Evolutionary conservation across 1,284 basidiomycete genomes (phyloP), one percentile per base, ranked within the genome.

Genomic region (Uromyces viciae-fabae): DNA sequence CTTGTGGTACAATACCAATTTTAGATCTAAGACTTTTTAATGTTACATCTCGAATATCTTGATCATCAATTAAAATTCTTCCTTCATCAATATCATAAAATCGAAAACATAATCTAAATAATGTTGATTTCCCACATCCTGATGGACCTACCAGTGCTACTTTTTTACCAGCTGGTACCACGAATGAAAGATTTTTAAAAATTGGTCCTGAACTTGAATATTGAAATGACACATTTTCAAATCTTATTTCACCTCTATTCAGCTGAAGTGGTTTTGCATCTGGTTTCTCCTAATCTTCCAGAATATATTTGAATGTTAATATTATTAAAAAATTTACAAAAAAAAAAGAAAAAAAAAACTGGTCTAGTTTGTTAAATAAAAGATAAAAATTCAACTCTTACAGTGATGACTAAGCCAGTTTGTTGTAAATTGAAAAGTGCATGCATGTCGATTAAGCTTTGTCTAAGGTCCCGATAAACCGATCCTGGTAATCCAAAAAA

Each of bases 381-480:
- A 11, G 14, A 43, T 15, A 66, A 52, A 52, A 42, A 43, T 49
- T 49, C 33, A 33, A 62, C 40, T 46, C 14, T 75, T 52, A 81
- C 79, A 43, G 54, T 62, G 49, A 81, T 74, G 22, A 81, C 64
- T 4, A 81, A 43, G 15, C n/a, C 60, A 54, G 79, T 81, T 42
- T 81, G 43, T 36, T 75, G 79, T 64, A 81, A 46, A 46, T 74
- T 62, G 33, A 81, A 81, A 4, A 81, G 42, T 19, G 79, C 75
- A 14, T 81, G 54, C 79, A 81, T 81, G 40, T 81, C 79, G 43
- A 81, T 81, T 49, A 81, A n/a, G 46, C 79, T 81, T 40, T 81
- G 72, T 31, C 79, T 74, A 28, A 81, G 72, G 38, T 81, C 79
- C 36, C 79, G 79, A 81, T 81, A 81, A 66, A 81, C 79, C 31